These are phyloP conservation scores for Alternaria metachromatica DNA, from an alignment of 2,329 filamentous ascomycete genomes.

Conservation along the genomic window DNA sequence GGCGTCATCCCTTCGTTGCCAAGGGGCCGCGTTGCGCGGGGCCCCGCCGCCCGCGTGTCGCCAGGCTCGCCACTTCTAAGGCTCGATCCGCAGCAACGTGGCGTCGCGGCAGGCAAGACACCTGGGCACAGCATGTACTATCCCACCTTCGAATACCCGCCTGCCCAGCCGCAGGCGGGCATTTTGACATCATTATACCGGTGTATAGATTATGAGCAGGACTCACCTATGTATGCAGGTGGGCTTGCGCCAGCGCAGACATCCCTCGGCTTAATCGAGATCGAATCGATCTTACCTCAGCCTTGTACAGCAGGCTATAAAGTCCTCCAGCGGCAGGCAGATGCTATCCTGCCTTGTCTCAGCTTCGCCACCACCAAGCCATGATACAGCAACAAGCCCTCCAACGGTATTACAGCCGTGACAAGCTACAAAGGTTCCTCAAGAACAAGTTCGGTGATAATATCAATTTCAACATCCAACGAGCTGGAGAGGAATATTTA, in stretches of 20 bases:
- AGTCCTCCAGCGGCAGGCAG: not conserved
- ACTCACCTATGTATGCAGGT: not conserved
- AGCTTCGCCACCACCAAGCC: not conserved
- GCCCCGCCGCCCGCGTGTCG: too few relatives aligned
- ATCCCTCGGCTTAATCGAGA: not conserved
- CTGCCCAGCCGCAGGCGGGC: not conserved
- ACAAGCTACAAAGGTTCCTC: not conserved
- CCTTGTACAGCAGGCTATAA: not conserved
- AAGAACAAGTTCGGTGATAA: not conserved
- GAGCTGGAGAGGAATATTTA: not conserved
- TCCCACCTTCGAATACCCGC: not conserved
- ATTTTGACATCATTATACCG: not conserved
- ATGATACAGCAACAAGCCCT: not conserved
- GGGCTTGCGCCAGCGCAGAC: not conserved
- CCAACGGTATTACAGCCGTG: not conserved
- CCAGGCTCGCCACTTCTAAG: too few relatives aligned
- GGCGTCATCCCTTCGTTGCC: too few relatives aligned
- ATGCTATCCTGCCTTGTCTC: not conserved
- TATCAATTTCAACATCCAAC: not conserved
- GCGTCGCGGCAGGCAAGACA: too few relatives aligned
- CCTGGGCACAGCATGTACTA: too few relatives aligned
- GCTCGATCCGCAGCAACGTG: not conserved
- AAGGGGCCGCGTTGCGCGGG: too few relatives aligned
- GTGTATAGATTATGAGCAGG: not conserved
- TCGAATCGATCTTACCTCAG: not conserved